Evolutionary conservation across 805 yeast genomes (phyloP), one percentile per base, ranked within the genome.

Genomic region (Yarrowia hollandica): DNA sequence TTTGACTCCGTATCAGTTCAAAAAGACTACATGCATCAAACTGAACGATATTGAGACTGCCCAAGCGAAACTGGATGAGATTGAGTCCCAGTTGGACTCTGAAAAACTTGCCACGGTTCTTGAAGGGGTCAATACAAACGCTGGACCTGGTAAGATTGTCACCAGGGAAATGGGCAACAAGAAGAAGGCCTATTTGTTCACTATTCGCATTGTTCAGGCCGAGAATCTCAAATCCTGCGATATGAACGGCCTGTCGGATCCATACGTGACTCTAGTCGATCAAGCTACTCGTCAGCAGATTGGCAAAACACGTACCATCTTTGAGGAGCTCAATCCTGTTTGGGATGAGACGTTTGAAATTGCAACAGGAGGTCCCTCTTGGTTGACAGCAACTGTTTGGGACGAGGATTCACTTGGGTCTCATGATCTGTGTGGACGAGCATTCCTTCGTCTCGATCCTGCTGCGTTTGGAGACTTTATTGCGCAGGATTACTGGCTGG

Each of bases 341-440:
- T 92, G 95, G 95, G 88, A 88, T 66, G 96, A 91, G 73, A 88
- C 86, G 60, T 88, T 90, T 68, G 96, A 90, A 69, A 66, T 76
- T 3, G 70, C 72, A 0, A 76, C 78, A 0, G 71, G 75, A 19
- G 70, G 78, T 1, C 68, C 79, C 1, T 72, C 78, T 33, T 75
- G 81, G 23, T 63, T 86, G 1, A 78, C 82, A 1, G 79, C 82
- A 1, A 83, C 85, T 1, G 80, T 88, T 0, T 88, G 96, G 95
- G 85, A 85, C 65, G 85, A 82, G 38, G 72, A 77, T 8, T 66
- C 75, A 0, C 73, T 81, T 9, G 75, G 82, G 1, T 77, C 81
- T 8, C 86, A 86, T 61, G 82, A 82, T 8, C 71, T 86, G 5
- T 80, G 86, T 65, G 96, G 96, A 2, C 74, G 88, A 55, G 79